Evolutionary conservation across 768 basidiomycete species (phyloP).

Genomic region (Lactarius evosmus): DNA sequence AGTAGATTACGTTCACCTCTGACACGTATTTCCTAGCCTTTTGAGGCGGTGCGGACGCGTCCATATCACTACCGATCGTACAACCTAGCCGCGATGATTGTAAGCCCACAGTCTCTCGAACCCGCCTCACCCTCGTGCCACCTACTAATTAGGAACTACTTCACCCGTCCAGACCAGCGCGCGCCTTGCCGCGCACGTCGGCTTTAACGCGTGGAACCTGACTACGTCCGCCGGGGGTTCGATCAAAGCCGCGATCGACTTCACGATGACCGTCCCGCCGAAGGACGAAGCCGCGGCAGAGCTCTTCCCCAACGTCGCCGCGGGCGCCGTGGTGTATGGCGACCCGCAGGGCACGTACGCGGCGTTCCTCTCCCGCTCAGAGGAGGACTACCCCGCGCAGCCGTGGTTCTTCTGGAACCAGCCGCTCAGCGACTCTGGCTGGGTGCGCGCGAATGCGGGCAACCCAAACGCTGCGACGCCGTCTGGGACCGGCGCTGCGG

Average conservation of each 20-base stretch:
- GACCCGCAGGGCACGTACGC: conserved; percentile 35
- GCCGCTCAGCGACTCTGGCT: conserved; percentile 18
- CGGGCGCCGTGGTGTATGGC: conserved; percentile 33
- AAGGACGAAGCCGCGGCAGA: conserved; percentile 25
- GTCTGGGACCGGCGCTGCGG: background rate
- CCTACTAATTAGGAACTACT: background rate
- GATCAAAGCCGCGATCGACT: conserved; percentile 36
- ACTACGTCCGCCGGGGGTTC: conserved; percentile 30
- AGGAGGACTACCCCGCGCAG: conserved; percentile 14
- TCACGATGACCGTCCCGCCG: conserved; percentile 32
- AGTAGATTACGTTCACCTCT: conserved; percentile 1
- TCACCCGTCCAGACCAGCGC: conserved; percentile 30
- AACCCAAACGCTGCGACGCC: background rate
- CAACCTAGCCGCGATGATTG: conserved; percentile 37
- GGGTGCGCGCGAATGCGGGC: conserved; percentile 2
- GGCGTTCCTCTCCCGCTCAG: conserved; percentile 26
- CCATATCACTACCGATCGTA: conserved; percentile 37
- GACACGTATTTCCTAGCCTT: conserved; percentile 34
- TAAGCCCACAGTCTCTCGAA: conserved; percentile 12
- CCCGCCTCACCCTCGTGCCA: conserved; percentile 11
- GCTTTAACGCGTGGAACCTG: conserved; percentile 32
- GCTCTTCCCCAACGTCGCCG: conserved; percentile 31
- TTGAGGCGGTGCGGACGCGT: conserved; percentile 34
- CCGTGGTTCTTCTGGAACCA: conserved; percentile 27
- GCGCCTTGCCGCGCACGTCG: conserved; percentile 32